These are phyloP conservation scores for Euclidium syriacum DNA, from an alignment of 345 rosid genomes.

Conservation along the genomic window DNA sequence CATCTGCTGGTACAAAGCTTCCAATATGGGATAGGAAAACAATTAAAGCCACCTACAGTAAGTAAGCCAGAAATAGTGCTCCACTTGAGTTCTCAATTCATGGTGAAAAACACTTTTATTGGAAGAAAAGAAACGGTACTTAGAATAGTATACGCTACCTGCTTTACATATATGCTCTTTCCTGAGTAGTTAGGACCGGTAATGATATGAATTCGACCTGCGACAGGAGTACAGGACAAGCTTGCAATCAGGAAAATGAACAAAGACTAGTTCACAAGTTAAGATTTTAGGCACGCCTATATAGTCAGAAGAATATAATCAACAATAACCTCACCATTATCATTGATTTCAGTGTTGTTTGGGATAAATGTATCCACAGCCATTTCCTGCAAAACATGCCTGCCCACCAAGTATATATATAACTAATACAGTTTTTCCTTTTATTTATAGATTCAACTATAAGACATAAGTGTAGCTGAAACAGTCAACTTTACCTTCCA, in stretches of 20 bases:
- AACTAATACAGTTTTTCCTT: not conserved
- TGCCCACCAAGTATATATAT: constrained; percentile 30
- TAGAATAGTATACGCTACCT: constrained; percentile 41
- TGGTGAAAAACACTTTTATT: not conserved
- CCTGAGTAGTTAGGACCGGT: constrained; percentile 99
- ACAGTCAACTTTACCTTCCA: constrained; percentile 57
- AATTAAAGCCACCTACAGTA: constrained; percentile 81
- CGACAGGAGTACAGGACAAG: constrained; percentile 28
- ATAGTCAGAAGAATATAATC: constrained; percentile 2
- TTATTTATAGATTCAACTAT: constrained; percentile 1
- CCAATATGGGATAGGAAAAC: constrained; percentile 96
- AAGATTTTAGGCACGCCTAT: constrained; percentile 7
- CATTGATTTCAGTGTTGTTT: constrained; percentile 63
- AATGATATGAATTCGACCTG: constrained; percentile 79
- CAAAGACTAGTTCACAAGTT: constrained; percentile 15
- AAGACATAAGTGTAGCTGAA: constrained; percentile 8
- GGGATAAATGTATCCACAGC: constrained; percentile 95
- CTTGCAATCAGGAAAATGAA: constrained; percentile 14
- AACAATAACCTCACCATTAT: constrained; percentile 46
- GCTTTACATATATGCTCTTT: constrained; percentile 92
- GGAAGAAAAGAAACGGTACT: constrained; percentile 6
- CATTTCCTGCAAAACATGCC: constrained; percentile 99
- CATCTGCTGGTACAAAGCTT: constrained; percentile 96
- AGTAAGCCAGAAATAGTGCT: constrained; percentile 3
- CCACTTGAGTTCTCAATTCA: not conserved